Base-by-base conservation (phyloP, 73 alveolate genomes). In the Paramecium tetraurelia region DNA sequence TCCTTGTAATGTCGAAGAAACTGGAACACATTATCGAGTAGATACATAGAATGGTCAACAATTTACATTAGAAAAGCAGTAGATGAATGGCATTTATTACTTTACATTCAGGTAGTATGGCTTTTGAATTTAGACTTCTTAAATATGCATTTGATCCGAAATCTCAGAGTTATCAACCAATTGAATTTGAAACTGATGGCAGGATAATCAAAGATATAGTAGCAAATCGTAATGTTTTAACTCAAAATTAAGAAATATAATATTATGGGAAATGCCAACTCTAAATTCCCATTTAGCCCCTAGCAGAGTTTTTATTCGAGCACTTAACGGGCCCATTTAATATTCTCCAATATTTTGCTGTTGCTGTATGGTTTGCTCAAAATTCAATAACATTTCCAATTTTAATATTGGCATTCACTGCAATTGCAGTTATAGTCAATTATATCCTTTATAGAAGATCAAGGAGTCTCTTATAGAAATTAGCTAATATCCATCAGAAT, bases 351-450 rank as follows among this genome's bases (percentile, higher is more conserved):
- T 80, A 80, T 80, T 41, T 80, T 40, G 72, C 76, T 0, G 75
- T 80, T 9, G 70, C 72, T 9, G 70, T 80, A 11, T 80, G 90
- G 90, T 80, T 80, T 27, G 90, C 76, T 22, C 24, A 80, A 80
- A 48, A 24, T 18, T 80, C 48, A 80, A 22, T 48, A 0, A 24
- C 48, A 43, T 41, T 80, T 44, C 90, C 90, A 1, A 80, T 80
- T 0, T 2, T 80, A 1, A 31, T 80, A 24, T 20, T 80, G 29
- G 90, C 57, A 9, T 80, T 46, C 20, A 43, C 90, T 16, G 76
- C 36, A 2, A 22, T 41, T 20, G 43, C 63, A 11, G 48, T 80
- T 20, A 7, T 80, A 2, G 76, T 80, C 50, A 80, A 80, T 3
- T 80, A 80, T 46, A 44, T 41, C 12, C 18, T 80, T 22, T 80